A percentile compares a stretch with the other conserved stretches of the same genome.
These are phyloP conservation scores for Apiotrichum mycotoxinovorans DNA, from an alignment of 1,284 basidiomycete genomes.

Conservation along the genomic window DNA sequence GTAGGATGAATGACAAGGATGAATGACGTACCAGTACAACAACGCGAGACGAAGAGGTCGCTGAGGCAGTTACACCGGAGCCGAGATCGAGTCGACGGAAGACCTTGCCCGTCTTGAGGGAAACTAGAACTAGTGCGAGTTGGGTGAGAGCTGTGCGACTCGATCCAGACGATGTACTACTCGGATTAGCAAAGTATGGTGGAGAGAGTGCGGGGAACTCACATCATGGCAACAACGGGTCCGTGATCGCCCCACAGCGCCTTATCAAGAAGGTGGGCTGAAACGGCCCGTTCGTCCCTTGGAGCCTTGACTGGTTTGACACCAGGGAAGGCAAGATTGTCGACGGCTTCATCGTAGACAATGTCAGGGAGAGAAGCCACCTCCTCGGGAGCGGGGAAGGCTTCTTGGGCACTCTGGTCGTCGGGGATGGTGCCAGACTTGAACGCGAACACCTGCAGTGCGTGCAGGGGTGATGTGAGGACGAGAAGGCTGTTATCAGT, in stretches of 20 bases:
- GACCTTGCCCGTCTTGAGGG: conserved; percentile 25
- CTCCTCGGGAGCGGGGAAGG: conserved; percentile 35
- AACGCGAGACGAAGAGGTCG: conserved; percentile 20
- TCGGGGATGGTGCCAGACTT: conserved; percentile 24
- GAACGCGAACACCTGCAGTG: conserved; percentile 37
- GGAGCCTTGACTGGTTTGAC: not conserved
- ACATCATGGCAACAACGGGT: conserved; percentile 26
- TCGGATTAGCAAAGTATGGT: conserved; percentile 2
- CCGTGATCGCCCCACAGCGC: conserved; percentile 12
- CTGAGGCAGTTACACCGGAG: conserved; percentile 19
- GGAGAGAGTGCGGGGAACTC: not conserved
- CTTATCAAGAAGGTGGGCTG: conserved; percentile 13
- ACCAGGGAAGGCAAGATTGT: not conserved
- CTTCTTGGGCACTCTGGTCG: conserved; percentile 34
- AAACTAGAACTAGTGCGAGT: conserved; percentile 28
- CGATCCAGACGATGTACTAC: not conserved
- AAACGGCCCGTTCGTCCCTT: conserved; percentile 9
- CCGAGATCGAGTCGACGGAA: conserved; percentile 33
- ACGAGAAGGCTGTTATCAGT: conserved; percentile 26
- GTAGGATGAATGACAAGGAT: not conserved
- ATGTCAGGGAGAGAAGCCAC: conserved; percentile 30
- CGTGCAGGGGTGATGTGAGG: conserved; percentile 21
- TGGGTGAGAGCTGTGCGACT: conserved; percentile 3
- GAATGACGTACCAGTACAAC: conserved; percentile 32
- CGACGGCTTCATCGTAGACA: conserved; percentile 18